Percentiles rank a stretch among this genome's conserved stretches.
phyloP scores from a whole-genome alignment of 345 rosid species.

The Citrus mangshanensis region DNA sequence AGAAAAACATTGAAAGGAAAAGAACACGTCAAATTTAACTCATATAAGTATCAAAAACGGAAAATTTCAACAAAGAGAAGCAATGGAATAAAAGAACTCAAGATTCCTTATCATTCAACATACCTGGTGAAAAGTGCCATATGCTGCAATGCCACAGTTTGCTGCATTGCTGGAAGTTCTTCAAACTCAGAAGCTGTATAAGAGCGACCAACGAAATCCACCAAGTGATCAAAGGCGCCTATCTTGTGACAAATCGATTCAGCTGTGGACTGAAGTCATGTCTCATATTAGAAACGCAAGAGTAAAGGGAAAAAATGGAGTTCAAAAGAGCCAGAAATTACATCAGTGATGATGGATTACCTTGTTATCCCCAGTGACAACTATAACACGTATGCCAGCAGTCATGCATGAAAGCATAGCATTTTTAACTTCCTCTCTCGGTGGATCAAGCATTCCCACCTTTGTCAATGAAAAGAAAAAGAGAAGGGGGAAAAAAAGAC shows the following conservation, averaged over 20 bases:
- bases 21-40: constrained; percentile 7
- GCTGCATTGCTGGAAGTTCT: constrained; percentile 88
- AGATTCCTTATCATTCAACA: not conserved
- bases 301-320: constrained; percentile 1
- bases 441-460: constrained; percentile 99
- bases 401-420: constrained; percentile 97
- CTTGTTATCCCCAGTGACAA: constrained; percentile 99
- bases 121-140: constrained; percentile 95
- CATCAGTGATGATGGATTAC: constrained; percentile 32
- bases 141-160: constrained; percentile 76
- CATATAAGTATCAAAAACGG: constrained; percentile 10
- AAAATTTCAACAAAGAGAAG: not conserved
- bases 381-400: constrained; percentile 99
- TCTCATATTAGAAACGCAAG: constrained; percentile 26
- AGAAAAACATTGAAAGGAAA: constrained; percentile 13
- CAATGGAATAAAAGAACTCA: not conserved
- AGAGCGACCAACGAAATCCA: constrained; percentile 77
- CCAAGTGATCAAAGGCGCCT: constrained; percentile 91
- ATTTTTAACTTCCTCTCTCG: constrained; percentile 92
- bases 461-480: constrained; percentile 22
- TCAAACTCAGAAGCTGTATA: constrained; percentile 95
- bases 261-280: constrained; percentile 78
- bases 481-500: not conserved
- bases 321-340: constrained; percentile 9
- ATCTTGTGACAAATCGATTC: constrained; percentile 94